Base-by-base conservation (phyloP, 2,329 filamentous ascomycete species). In the Aphanocladium album region DNA sequence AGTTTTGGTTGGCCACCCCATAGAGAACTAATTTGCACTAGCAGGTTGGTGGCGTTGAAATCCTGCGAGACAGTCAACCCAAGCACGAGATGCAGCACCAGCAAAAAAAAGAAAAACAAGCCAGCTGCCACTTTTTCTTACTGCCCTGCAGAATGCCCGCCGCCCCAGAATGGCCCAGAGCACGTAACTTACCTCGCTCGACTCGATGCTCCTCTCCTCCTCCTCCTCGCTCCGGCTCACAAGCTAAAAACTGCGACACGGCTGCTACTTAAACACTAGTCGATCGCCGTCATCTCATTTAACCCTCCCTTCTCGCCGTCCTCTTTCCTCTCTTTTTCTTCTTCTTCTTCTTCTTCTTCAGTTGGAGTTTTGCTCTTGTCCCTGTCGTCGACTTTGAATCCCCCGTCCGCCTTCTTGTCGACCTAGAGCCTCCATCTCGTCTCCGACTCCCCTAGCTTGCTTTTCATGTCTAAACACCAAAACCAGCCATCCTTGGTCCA, bases 271-370 rank as follows among this genome's bases (percentile, higher is more conserved):
- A 54, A 54, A 58, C 55, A 62, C 54, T 60, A 51, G 39, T 21
- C 53, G 41, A 62, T 47, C 59, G 33, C 58, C 54, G 43, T 55
- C 49, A 25, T 33, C 52, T 55, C 43, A 51, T 50, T 51, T 41
- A 50, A 41, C 47, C 33, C 37, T 53, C 43, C 12, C 37, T 43
- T 19, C 17, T 25, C 21, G 41, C 37, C 52, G 27, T 47, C 17
- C 12, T 50, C 33, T 53, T 47, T 47, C 21, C 23, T 55, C n/a
- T 30, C 57, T 39, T 46, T 39, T 21, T 27, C 52, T 21, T 47
- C 23, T 30, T 58, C 52, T 30, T 7, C 43, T n/a, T 37, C 21
- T 47, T 57, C 3, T 30, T 41, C 33, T 43, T 14, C 27, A 39
- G 47, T 61, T 57, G 53, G 46, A 43, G 51, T 45, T 56, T 35